A percentile compares a stretch with the other conserved stretches of the same genome.
These are phyloP conservation scores for Metschnikowia kofuensis DNA, from an alignment of 805 yeast genomes.

Conservation along the genomic window DNA sequence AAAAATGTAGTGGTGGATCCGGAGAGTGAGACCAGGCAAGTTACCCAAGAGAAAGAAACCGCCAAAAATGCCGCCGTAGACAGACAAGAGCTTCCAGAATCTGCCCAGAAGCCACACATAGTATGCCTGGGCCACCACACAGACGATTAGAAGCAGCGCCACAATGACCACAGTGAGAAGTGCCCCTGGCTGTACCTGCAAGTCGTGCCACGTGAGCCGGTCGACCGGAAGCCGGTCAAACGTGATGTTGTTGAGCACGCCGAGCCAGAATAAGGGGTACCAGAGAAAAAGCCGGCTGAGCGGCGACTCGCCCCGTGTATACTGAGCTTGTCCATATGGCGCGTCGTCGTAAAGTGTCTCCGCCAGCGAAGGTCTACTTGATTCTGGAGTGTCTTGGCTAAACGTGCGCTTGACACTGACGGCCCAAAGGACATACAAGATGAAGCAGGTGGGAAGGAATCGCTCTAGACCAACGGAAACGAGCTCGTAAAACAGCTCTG, in stretches of 20 bases:
- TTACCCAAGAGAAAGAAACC: conserved; percentile 23
- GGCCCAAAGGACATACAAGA: conserved; percentile 68
- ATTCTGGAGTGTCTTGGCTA: conserved; percentile 11
- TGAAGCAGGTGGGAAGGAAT: conserved; percentile 70
- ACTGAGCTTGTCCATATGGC: neutral
- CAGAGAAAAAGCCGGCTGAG: conserved; percentile 52
- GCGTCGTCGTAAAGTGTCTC: neutral
- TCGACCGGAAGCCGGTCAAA: conserved; percentile 89
- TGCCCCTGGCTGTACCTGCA: conserved; percentile 76
- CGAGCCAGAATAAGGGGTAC: conserved; percentile 83
- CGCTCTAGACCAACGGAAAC: conserved; percentile 72
- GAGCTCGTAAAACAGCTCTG: conserved; percentile 55
- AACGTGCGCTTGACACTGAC: conserved; percentile 52
- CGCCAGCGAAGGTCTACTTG: conserved; percentile 4
- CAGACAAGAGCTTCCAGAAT: conserved; percentile 53
- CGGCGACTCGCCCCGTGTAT: conserved; percentile 26
- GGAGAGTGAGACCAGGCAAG: conserved; percentile 66
- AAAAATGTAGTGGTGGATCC: conserved; percentile 77
- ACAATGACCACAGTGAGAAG: conserved; percentile 58
- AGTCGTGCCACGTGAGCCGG: conserved; percentile 68
- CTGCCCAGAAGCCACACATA: conserved; percentile 77
- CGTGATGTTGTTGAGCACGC: conserved; percentile 79
- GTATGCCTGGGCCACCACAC: conserved; percentile 72
- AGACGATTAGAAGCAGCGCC: conserved; percentile 39
- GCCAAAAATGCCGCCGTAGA: conserved; percentile 53